Evolutionary conservation across 139 green algal genomes (phyloP), one percentile per base, ranked within the genome.

Genomic region (Micractinium conductrix): DNA sequence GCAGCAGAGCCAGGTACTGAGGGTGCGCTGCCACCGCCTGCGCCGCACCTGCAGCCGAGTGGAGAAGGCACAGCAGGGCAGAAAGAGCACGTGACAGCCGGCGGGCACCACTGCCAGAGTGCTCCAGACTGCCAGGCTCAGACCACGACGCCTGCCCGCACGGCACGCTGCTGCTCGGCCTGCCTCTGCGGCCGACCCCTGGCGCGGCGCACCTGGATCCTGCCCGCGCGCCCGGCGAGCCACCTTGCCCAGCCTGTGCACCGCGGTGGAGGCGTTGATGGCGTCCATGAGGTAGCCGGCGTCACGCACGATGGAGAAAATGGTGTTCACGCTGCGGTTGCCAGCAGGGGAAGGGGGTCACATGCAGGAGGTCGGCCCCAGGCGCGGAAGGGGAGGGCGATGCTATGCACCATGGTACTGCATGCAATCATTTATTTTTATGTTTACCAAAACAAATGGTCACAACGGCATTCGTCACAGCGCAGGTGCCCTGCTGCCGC

Each of bases 251-350:
- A 94, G 74, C 9, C 90, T 86, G 21, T 94, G 88, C 44, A 97
- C 88, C 1, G 94, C 91, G 16, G 89, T 93, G 71, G 86, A 90
- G 70, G 94, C 84, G 86, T 96, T 97, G 87, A 96, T 93, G 55
- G 86, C 85, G 83, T 93, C 91, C 65, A 95, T 92, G 0, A 89
- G 60, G 17, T 69, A 28, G 24, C 78, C 83, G 48, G 90, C 71
- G 42, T 88, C 84, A 6, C 88, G 86, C 50, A 94, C 85, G 3
- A 95, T 71, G 33, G 72, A 76, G 24, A 93, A 70, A n/a, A 96
- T 79, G 9, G 82, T 87, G 33, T 72, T 45, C 58, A 80, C 75
- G 37, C 75, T 83, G 55, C 35, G 69, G 45, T 48, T 2, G 71
- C 35, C 7, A 42, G 75, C n/a, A n/a, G n/a, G n/a, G n/a, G 38